Evolutionary conservation across 2,329 filamentous ascomycete species (phyloP).

Genomic region (Rhynchosporium secalis): DNA sequence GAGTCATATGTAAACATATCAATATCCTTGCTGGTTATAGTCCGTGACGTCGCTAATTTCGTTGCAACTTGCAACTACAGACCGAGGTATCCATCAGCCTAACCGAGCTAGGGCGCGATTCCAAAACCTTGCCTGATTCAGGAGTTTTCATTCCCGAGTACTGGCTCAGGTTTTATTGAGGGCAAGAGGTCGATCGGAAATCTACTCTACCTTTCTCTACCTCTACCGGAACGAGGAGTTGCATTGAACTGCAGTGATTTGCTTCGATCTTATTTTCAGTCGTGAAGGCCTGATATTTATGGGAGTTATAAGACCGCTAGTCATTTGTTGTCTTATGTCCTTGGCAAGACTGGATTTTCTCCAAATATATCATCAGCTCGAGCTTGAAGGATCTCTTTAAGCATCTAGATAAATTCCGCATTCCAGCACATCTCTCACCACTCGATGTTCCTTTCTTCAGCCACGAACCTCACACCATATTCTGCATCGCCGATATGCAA

Average conservation of each 20-base stretch:
- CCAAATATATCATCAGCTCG: too few relatives aligned
- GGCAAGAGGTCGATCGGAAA: conserved; percentile 24
- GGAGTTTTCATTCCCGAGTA: conserved; percentile 29
- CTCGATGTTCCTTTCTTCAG: neutral
- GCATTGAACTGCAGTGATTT: conserved; percentile 36
- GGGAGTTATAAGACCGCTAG: too few relatives aligned
- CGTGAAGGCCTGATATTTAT: too few relatives aligned
- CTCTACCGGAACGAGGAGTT: conserved; percentile 37
- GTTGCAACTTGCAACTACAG: conserved; percentile 2
- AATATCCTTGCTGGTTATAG: neutral
- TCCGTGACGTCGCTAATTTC: neutral
- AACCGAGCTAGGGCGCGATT: conserved; percentile 14
- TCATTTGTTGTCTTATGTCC: too few relatives aligned
- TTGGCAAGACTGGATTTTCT: too few relatives aligned
- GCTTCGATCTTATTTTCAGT: too few relatives aligned
- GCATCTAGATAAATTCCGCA: too few relatives aligned
- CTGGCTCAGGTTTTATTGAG: conserved; percentile 28
- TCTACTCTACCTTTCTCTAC: conserved; percentile 34
- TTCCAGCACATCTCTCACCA: neutral
- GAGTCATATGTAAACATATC: conserved; percentile 12
- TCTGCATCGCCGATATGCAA: neutral
- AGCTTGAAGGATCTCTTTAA: too few relatives aligned
- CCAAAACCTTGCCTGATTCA: conserved; percentile 25
- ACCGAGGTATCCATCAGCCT: conserved; percentile 17
- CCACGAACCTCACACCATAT: neutral